These are phyloP conservation scores for Salix purpurea DNA, from an alignment of 345 rosid genomes.

Conservation along the genomic window DNA sequence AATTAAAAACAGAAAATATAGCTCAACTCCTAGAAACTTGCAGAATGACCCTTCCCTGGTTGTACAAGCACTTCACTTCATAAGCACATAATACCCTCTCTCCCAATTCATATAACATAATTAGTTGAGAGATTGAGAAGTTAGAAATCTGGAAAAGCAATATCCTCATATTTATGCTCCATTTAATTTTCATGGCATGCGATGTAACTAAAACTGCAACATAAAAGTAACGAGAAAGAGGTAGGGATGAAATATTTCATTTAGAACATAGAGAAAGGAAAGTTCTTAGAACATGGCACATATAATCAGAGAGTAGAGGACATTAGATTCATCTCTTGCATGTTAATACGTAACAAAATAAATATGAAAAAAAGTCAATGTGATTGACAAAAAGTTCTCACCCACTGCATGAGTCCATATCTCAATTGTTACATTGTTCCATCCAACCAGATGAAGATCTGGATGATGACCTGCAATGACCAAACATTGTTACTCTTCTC, in stretches of 20 bases:
- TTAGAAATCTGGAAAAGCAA: background rate
- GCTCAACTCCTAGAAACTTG: background rate
- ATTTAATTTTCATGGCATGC: background rate
- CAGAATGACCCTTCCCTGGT: background rate
- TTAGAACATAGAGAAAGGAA: background rate
- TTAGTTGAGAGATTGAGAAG: background rate
- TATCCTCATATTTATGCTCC: background rate
- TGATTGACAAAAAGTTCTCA: slow-evolving; percentile 24
- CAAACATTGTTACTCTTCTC: slow-evolving; percentile 9
- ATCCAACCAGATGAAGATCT: slow-evolving; percentile 93
- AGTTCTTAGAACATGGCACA: background rate
- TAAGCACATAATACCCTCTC: too few relatives aligned
- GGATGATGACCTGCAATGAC: slow-evolving; percentile 87
- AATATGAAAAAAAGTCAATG: background rate
- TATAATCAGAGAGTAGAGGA: background rate
- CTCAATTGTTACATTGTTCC: slow-evolving; percentile 89
- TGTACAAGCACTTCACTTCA: background rate
- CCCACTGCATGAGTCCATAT: slow-evolving; percentile 95
- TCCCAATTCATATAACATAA: background rate
- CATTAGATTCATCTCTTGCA: background rate
- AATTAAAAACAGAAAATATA: background rate
- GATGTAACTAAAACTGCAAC: background rate
- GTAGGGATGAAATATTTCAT: background rate
- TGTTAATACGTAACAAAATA: background rate
- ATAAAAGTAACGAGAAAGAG: too few relatives aligned